A percentile compares a stretch with the other conserved stretches of the same genome.
These are phyloP conservation scores for Magnolia kwangsiensis DNA, from an alignment of 164 flowering plant species.

Conservation along the genomic window DNA sequence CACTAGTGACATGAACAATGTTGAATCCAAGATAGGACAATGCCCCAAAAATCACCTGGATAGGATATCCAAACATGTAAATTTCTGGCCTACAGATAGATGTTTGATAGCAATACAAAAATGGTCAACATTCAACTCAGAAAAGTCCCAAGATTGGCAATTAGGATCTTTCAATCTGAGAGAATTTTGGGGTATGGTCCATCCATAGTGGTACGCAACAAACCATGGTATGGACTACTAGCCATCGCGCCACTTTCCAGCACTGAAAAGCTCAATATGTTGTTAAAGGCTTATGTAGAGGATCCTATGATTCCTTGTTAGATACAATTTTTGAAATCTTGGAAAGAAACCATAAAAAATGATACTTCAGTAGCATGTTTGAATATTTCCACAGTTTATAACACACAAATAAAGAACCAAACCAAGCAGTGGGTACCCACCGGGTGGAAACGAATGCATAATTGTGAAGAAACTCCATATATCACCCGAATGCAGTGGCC, in stretches of 20 bases:
- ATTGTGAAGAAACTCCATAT: conserved; percentile 85
- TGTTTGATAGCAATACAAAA: too few relatives aligned
- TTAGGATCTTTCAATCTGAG: neutral
- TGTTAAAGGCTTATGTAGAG: neutral
- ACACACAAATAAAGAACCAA: neutral
- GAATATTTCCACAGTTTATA: neutral
- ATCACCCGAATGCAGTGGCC: conserved; percentile 89
- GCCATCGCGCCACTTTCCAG: neutral
- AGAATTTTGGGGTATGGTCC: neutral
- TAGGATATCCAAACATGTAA: too few relatives aligned
- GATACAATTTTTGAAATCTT: too few relatives aligned
- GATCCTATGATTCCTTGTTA: neutral
- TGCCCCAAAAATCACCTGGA: too few relatives aligned
- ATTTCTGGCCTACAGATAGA: too few relatives aligned
- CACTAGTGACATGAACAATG: too few relatives aligned
- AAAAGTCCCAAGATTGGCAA: neutral
- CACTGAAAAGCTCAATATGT: neutral
- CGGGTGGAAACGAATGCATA: conserved; percentile 96
- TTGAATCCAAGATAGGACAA: too few relatives aligned
- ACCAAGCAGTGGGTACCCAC: conserved; percentile 42
- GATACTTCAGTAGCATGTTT: neutral
- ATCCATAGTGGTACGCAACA: neutral
- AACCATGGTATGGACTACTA: neutral
- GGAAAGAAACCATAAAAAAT: neutral
- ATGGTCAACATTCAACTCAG: too few relatives aligned